Base-by-base conservation (phyloP, 352 stramenopile genomes). In the Phytophthora agathidicida region DNA sequence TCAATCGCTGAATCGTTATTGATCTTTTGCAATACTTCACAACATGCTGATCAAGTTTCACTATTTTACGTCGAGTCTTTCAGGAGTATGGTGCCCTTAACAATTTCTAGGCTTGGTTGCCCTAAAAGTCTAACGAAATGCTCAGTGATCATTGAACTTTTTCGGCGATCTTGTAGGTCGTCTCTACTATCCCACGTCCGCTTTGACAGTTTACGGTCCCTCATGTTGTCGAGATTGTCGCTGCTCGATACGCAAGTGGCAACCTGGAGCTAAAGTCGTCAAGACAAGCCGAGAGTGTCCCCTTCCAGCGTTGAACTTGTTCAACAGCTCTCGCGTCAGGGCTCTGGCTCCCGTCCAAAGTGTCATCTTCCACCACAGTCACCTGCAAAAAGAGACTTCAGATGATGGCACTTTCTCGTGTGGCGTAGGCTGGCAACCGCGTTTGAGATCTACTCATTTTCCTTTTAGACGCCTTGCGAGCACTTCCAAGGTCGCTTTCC, bases 291-390 rank as follows among this genome's bases (percentile, higher is more conserved):
- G 22, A 53, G 28, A 32, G 41, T 53, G 38, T 22, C 7, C 26
- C 35, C 16, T n/a, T n/a, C n/a, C n/a, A 22, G 37, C 31, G 6
- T 63, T 63, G 54, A 63, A 63, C 58, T 66, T 61, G 49, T 56
- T 50, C 43, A 51, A 56, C 16, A 43, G 37, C 30, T 31, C 46
- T 52, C 54, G 22, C 45, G 54, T 22, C 54, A 64, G 46, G 45
- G 9, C 23, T 49, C 37, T 27, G 46, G 35, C 47, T 50, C 20
- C 32, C 30, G 33, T 43, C 45, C 22, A n/a, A 28, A 13, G 26
- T 38, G n/a, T 19, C 16, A 27, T 47, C 23, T 24, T n/a, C n/a
- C n/a, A n/a, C n/a, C n/a, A n/a, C n/a, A n/a, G n/a, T 30, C 32
- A 26, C 46, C 32, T 28, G 17, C 32, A 10, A 56, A 14, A 23